These are phyloP conservation scores for Penicillium antarcticum DNA, from an alignment of 495 filamentous ascomycete species.

Conservation along the genomic window DNA sequence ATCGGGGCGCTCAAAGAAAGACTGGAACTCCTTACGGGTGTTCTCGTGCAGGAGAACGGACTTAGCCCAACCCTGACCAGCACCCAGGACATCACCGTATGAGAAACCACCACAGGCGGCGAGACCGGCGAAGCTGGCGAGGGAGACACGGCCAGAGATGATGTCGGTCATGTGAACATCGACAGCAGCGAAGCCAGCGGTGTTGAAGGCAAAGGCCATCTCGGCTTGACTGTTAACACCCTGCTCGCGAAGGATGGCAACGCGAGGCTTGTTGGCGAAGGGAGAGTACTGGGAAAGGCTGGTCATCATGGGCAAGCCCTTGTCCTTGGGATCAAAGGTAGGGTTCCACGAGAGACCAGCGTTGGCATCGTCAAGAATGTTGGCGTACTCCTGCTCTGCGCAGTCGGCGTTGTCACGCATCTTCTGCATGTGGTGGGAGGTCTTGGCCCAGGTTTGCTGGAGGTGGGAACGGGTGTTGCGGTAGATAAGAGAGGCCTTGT, in stretches of 20 bases:
- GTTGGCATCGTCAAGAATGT: conserved; percentile 70
- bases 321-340: conserved; percentile 77
- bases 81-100: conserved; percentile 93
- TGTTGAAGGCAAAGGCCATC: conserved; percentile 95
- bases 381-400: conserved; percentile 79
- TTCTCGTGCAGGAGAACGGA: conserved; percentile 81
- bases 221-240: conserved; percentile 94
- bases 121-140: conserved; percentile 79
- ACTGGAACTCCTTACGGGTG: conserved; percentile 70
- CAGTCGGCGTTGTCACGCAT: conserved; percentile 85
- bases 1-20: conserved; percentile 84
- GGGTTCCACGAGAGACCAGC: conserved; percentile 85
- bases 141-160: conserved; percentile 68
- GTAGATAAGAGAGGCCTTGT: conserved; percentile 64
- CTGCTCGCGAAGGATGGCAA: conserved; percentile 93
- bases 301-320: conserved; percentile 63
- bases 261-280: conserved; percentile 71
- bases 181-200: conserved; percentile 83
- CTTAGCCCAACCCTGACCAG: conserved; percentile 95
- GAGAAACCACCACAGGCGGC: conserved; percentile 97
- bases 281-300: conserved; percentile 59
- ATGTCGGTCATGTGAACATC: conserved; percentile 98
- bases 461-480: conserved; percentile 66
- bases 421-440: conserved; percentile 88
- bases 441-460: conserved; percentile 85